These are phyloP conservation scores for Eudorina sp. DNA, from an alignment of 139 green algal species.

Conservation along the genomic window DNA sequence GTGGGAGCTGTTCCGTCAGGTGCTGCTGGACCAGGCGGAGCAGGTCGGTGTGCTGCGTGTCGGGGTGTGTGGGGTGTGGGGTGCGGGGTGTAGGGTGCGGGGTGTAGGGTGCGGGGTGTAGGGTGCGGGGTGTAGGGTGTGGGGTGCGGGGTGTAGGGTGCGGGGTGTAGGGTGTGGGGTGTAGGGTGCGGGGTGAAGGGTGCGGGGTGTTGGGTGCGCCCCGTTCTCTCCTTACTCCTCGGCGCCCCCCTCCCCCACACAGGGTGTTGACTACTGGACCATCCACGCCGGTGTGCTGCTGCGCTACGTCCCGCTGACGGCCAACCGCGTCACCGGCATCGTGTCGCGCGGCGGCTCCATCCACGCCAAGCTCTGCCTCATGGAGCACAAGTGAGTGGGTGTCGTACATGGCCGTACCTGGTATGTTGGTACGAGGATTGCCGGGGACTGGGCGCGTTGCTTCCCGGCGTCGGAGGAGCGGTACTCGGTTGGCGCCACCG, in stretches of 20 bases:
- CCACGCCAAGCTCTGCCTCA: slow-evolving; percentile 94
- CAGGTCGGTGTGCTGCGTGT: slow-evolving; percentile 67
- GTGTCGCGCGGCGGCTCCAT: slow-evolving; percentile 95
- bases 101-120: no score
- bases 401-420: not conserved
- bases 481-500: no score
- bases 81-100: no score
- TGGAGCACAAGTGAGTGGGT: slow-evolving; percentile 80
- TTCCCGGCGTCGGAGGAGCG: no score
- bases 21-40: slow-evolving; percentile 95
- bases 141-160: no score
- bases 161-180: no score
- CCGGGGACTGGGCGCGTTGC: no score
- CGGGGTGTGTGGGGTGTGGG: no score
- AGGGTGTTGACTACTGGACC: slow-evolving; percentile 98
- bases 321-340: slow-evolving; percentile 94
- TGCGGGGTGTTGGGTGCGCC: not conserved
- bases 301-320: slow-evolving; percentile 92
- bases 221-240: not conserved
- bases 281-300: slow-evolving; percentile 97
- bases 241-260: not conserved
- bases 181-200: not conserved
- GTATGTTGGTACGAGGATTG: no score
- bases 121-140: no score
- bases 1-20: slow-evolving; percentile 96